Evolutionary conservation across 331 rosid genomes (phyloP).

Genomic region (Malus hybrid): DNA sequence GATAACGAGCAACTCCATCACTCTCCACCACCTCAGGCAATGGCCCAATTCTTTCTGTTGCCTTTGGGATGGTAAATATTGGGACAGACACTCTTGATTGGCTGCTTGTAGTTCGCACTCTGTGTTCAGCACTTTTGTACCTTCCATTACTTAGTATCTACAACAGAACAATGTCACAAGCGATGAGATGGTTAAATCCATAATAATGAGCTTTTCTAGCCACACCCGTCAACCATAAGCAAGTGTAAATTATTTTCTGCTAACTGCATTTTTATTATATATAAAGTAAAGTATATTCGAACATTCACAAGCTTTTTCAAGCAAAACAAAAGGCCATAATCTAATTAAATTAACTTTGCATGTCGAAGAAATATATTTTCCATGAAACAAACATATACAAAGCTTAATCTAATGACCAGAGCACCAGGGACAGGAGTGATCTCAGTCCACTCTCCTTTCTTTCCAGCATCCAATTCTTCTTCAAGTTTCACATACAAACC

Average conservation of each 20-base stretch:
- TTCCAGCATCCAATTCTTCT: constrained; percentile 9
- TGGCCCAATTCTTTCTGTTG: constrained; percentile 36
- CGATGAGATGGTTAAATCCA: background rate
- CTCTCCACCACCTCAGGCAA: constrained; percentile 24
- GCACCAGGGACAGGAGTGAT: constrained; percentile 50
- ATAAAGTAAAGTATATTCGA: background rate
- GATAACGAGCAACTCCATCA: constrained; percentile 37
- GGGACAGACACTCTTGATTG: constrained; percentile 47
- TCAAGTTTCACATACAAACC: constrained; percentile 51
- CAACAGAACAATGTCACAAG: background rate
- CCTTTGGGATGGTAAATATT: constrained; percentile 28
- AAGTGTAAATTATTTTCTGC: background rate
- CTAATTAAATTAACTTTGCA: background rate
- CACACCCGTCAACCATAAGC: background rate
- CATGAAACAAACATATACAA: background rate
- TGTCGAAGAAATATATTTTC: background rate
- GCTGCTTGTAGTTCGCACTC: constrained; percentile 28
- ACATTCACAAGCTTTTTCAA: background rate
- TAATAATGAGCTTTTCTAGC: background rate
- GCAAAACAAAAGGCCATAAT: background rate
- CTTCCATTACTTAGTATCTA: constrained; percentile 48
- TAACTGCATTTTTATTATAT: background rate
- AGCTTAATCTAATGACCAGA: constrained; percentile 13
- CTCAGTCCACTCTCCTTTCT: constrained; percentile 39
- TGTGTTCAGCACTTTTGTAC: constrained; percentile 49